Evolutionary conservation across 805 yeast species (phyloP).

Genomic region (Yarrowia yakushimensis): DNA sequence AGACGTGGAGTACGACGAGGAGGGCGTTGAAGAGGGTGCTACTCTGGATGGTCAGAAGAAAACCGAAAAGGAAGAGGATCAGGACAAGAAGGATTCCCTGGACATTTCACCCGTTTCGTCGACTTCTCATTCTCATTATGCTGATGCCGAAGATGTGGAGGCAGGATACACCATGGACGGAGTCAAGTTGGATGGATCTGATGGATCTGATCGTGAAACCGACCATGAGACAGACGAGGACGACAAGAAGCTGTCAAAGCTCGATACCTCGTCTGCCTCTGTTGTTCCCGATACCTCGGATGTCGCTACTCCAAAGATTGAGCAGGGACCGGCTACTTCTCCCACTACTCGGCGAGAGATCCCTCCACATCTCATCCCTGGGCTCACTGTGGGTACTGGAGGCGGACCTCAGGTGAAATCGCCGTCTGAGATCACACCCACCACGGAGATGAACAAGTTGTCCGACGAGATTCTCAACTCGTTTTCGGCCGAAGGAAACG

Average conservation of each 20-base stretch:
- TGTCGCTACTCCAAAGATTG: background rate
- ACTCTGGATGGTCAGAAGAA: conserved; percentile 23
- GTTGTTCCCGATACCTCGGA: background rate
- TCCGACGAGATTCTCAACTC: conserved; percentile 20
- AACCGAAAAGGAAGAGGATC: background rate
- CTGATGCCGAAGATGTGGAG: conserved; percentile 10
- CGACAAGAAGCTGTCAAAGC: background rate
- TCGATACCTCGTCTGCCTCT: background rate
- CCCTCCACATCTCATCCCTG: background rate
- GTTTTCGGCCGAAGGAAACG: background rate
- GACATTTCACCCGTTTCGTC: background rate
- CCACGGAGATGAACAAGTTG: background rate
- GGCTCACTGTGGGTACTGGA: background rate
- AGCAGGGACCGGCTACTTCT: background rate
- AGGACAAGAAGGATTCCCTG: background rate
- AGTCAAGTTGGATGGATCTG: conserved; percentile 11
- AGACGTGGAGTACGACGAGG: conserved; percentile 4
- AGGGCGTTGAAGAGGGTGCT: conserved; percentile 21
- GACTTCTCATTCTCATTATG: conserved; percentile 27
- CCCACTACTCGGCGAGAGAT: background rate
- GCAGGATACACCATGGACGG: background rate
- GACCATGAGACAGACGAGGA: conserved; percentile 2
- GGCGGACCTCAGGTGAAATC: background rate
- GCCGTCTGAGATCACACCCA: background rate
- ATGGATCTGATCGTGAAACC: background rate